Evolutionary conservation across 495 filamentous ascomycete species (phyloP), one percentile per base, ranked within the genome.

Genomic region (Astrothelium subdiscretum): DNA sequence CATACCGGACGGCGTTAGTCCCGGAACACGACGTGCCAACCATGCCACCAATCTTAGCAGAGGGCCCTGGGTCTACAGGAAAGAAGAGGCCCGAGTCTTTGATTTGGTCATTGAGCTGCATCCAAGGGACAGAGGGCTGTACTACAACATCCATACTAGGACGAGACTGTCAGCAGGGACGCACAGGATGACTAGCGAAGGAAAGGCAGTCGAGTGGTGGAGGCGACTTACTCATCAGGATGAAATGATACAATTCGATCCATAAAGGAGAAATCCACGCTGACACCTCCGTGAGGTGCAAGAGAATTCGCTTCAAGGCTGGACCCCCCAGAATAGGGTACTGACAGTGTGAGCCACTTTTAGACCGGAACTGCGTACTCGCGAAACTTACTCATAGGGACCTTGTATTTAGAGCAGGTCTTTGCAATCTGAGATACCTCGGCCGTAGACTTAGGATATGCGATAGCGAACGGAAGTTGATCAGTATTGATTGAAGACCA

Each of bases 21-120:
- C 92, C 92, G 62, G 84, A 88, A 79, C 92, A 97, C 31, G 91
- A 91, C 0, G 92, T 97, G 0, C 89, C 92, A 13, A 97, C 85
- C 92, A 97, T 97, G 43, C 92, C 92, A 44, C 92, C 92, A 64
- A 97, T 96, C 84, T 88, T 88, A 51, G 87, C 87, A 20, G 86
- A 87, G 31, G 87, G 87, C 31, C 89, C 89, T 15, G 89, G 89
- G 71, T 92, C 89, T 0, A 89, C 88, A 11, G 89, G 89, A 72
- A 92, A 92, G 79, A 92, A 91, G 2, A 92, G 77, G 58, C 82
- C 83, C 10, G 86, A 74, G 58, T 85, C 73, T 27, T 77, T 79
- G 24, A 92, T 79, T 63, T 84, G 78, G 68, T 91, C 87, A 71
- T 92, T 92, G 3, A 92, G 77, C 3, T 76, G 31, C 71, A 91